Evolutionary conservation across 129 eudicot species (phyloP), one percentile per base, ranked within the genome.

Genomic region (Oenanthe sinensis): DNA sequence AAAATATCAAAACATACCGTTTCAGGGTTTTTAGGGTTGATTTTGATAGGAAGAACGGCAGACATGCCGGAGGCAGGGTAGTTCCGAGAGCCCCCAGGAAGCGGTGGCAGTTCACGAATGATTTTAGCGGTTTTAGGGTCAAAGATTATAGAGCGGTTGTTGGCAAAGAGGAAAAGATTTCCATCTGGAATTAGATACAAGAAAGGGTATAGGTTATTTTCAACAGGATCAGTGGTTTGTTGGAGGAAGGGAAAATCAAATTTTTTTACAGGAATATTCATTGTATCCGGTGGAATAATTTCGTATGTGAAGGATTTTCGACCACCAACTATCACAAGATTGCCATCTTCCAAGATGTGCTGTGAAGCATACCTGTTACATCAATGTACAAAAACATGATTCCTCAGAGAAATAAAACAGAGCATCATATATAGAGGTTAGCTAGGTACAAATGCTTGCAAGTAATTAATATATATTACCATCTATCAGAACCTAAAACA

Each of bases 191-290:
- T 78, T 2, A 89, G 85, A 83, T 54, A 83, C 6, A 87, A 49
- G 73, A 91, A 94, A 0, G 98, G 97, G 62, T 91, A 94, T 28
- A 94, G 89, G 43, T 91, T 71, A 86, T 93, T 82, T 87, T 93
- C 89, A 36, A 82, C 48, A 4, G 81, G 85, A 24, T 87, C 93
- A 8, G 79, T 75, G 22, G 93, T 90, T 49, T 91, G 82, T 19
- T 44, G 62, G 7, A 94, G 92, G 78, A 91, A 85, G 2, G 90
- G 96, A 5, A 91, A 50, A 73, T 68, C 84, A 26, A 91, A 26
- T 37, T 20, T 63, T 28, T 82, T 77, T 10, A 82, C 54, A 44
- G 76, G 36, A 77, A 86, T 83, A 55, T 82, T 47, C 2, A 84
- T 73, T 54, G 78, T 12, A 68, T 84, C 82, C 3, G 92, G 83